Conservation (phyloP, 164 flowering plant species). For the Piper longum region DNA sequence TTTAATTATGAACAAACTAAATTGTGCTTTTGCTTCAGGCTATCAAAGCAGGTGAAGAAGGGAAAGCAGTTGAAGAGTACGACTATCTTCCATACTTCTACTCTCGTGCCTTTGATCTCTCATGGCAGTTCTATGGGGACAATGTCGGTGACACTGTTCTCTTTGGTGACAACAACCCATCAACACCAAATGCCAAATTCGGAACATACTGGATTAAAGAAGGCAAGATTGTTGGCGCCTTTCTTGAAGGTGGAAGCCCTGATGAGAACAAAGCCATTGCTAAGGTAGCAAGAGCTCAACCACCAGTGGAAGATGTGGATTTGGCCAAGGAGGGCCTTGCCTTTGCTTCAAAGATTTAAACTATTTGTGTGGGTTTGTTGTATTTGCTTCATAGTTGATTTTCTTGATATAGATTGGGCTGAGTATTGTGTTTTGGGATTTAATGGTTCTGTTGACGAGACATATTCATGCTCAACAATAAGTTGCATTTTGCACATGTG, state of each 20-base stretch:
- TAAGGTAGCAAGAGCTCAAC: conserved; percentile 72
- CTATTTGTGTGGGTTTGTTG: background rate
- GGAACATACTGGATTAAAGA: conserved; percentile 95
- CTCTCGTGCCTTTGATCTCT: conserved; percentile 77
- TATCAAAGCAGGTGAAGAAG: conserved; percentile 69
- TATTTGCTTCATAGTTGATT: background rate
- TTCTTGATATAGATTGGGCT: background rate
- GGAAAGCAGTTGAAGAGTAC: conserved; percentile 59
- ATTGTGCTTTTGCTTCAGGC: conserved; percentile 33
- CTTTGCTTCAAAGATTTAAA: conserved; percentile 65
- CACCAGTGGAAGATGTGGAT: conserved; percentile 45
- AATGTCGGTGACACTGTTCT: conserved; percentile 81
- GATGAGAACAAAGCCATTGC: conserved; percentile 96
- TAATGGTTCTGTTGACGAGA: too few species aligned
- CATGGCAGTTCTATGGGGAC: conserved; percentile 99
- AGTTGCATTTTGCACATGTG: too few species aligned
- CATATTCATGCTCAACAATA: too few species aligned
- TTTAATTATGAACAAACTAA: too few species aligned
- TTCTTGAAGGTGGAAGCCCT: conserved; percentile 85
- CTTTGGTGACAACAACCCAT: conserved; percentile 71
- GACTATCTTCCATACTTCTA: conserved; percentile 97
- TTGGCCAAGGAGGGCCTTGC: conserved; percentile 54
- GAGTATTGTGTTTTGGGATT: too few species aligned
- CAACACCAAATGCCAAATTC: conserved; percentile 54
- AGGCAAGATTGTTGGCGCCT: conserved; percentile 78